Conservation (phyloP, 768 basidiomycete genomes). For the Auricularia heimuer region DNA sequence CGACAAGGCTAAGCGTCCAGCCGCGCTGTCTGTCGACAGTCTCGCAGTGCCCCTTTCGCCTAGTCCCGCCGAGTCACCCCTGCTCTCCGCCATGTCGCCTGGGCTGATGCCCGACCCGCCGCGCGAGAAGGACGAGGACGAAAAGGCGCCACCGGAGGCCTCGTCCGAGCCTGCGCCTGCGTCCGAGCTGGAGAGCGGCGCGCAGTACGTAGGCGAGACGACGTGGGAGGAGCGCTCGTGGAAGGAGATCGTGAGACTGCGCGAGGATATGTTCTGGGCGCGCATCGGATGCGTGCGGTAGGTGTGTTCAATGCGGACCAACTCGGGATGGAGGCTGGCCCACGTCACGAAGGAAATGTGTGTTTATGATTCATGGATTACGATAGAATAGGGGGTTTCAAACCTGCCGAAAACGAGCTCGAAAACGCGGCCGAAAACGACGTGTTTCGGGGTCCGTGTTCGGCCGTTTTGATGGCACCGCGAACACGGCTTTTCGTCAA, state of each 20-base stretch:
- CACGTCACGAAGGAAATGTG: too few species aligned
- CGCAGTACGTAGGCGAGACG: slow-evolving; percentile 46
- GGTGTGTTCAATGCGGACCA: neutral
- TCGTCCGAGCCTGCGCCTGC: slow-evolving; percentile 3
- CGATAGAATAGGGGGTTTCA: too few species aligned
- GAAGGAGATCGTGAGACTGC: slow-evolving; percentile 63
- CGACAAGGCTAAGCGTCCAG: neutral
- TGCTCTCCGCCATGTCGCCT: neutral
- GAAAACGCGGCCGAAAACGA: too few species aligned
- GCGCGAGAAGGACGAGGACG: neutral
- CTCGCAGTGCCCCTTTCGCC: neutral
- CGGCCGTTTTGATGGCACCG: too few species aligned
- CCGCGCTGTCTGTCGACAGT: neutral
- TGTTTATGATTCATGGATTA: too few species aligned
- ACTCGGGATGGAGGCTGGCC: too few species aligned
- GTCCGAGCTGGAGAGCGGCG: slow-evolving; percentile 25
- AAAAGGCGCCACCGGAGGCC: neutral
- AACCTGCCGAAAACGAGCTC: too few species aligned
- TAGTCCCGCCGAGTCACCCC: neutral
- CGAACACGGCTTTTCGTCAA: too few species aligned
- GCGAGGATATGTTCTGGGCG: slow-evolving; percentile 84
- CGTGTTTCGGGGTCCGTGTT: too few species aligned
- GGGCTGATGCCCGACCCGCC: neutral
- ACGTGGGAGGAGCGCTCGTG: slow-evolving; percentile 85
- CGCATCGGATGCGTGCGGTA: slow-evolving; percentile 47